These are phyloP conservation scores for Agaricales sp. DNA, from an alignment of 1,284 basidiomycete species.

Conservation along the genomic window DNA sequence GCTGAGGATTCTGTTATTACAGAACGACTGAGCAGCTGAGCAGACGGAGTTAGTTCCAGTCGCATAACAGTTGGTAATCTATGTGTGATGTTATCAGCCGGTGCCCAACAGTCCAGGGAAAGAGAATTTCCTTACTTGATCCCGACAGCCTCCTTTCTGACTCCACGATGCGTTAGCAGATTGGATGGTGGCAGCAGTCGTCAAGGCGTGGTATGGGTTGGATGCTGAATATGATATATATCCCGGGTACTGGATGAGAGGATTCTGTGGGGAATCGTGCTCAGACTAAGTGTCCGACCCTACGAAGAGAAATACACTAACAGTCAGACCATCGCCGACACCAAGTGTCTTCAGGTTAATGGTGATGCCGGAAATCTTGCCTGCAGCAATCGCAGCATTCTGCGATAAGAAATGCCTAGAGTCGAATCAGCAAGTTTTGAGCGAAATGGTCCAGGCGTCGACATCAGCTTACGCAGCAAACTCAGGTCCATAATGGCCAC, in stretches of 20 bases:
- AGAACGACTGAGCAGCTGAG: conserved; percentile 41
- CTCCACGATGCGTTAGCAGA: conserved; percentile 35
- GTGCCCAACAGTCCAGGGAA: neutral
- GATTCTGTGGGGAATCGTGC: conserved; percentile 28
- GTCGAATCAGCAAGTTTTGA: neutral
- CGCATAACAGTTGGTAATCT: conserved; percentile 44
- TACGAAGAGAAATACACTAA: conserved; percentile 16
- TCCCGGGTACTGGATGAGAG: conserved; percentile 44
- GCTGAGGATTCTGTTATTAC: conserved; percentile 41
- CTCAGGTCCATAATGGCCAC: conserved; percentile 55
- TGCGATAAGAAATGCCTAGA: conserved; percentile 42
- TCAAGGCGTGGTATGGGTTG: conserved; percentile 47
- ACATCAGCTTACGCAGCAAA: conserved; percentile 50
- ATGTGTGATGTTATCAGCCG: conserved; percentile 1
- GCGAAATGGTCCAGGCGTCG: neutral
- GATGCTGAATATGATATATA: conserved; percentile 42
- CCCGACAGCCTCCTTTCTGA: conserved; percentile 35
- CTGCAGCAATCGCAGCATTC: conserved; percentile 46
- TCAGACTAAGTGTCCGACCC: conserved; percentile 6
- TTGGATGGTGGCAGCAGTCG: conserved; percentile 27
- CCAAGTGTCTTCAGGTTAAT: conserved; percentile 57
- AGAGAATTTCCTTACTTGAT: conserved; percentile 22
- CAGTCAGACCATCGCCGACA: conserved; percentile 55
- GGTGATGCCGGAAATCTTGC: conserved; percentile 32
- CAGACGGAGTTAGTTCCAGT: conserved; percentile 36